A percentile compares a stretch with the other conserved stretches of the same genome.
These are phyloP conservation scores for Pisolithus orientalis DNA, from an alignment of 768 basidiomycete species.

Conservation along the genomic window DNA sequence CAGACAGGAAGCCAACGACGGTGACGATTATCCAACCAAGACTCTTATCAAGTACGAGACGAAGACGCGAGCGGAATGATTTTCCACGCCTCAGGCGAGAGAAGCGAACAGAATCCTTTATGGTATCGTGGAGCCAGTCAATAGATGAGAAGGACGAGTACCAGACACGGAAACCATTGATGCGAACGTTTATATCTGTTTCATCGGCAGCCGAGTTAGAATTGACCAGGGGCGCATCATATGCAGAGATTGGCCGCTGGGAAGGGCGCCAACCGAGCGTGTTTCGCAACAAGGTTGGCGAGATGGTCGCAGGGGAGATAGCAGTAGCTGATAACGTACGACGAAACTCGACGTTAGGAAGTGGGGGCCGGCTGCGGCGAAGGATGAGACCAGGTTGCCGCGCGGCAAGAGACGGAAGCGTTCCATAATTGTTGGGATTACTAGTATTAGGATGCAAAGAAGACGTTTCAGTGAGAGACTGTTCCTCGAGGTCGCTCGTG, in stretches of 20 bases:
- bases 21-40: conserved; percentile 89
- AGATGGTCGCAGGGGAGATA: conserved; percentile 22
- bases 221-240: conserved; percentile 46
- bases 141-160: conserved; percentile 87
- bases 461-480: conserved; percentile 29
- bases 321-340: conserved; percentile 33
- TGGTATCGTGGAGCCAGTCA: conserved; percentile 95
- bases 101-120: conserved; percentile 86
- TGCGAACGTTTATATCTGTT: conserved; percentile 52
- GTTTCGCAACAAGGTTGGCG: conserved; percentile 27
- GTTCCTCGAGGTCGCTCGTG: conserved; percentile 5
- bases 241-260: conserved; percentile 67
- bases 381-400: conserved; percentile 22
- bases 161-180: conserved; percentile 83
- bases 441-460: conserved; percentile 24
- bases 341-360: conserved; percentile 29
- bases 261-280: conserved; percentile 34
- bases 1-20: conserved; percentile 80
- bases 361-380: conserved; percentile 32
- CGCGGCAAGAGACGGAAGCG: conserved; percentile 33
- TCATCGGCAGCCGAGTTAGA: conserved; percentile 29
- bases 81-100: conserved; percentile 63
- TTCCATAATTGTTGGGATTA: conserved; percentile 48
- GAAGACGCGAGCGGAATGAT: conserved; percentile 61
- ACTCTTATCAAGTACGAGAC: conserved; percentile 64